Evolutionary conservation across 2,329 filamentous ascomycete genomes (phyloP), one percentile per base, ranked within the genome.

Genomic region (Pyrenophora teres): DNA sequence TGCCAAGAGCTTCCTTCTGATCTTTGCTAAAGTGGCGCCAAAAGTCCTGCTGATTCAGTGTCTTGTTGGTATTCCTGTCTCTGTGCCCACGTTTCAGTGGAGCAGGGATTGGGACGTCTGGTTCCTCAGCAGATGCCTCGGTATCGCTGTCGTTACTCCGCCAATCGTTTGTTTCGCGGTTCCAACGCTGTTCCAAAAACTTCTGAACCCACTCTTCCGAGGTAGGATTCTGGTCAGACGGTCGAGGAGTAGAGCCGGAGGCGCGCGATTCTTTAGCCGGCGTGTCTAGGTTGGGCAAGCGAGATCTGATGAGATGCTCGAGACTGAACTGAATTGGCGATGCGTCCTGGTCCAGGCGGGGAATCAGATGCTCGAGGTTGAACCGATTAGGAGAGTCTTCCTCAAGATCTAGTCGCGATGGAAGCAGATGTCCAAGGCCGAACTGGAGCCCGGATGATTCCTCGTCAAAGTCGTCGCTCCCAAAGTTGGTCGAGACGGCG

Each of bases 161-260:
- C 91, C 91, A 96, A 74, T 91, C 87, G 55, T 84, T 85, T 60
- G 85, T 84, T 70, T 94, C 89, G 27, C 82, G 83, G 61, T 85
- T 82, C 59, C 81, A 81, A 60, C 87, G 84, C 58, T 83, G 83
- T n/a, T 87, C 83, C n/a, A 90, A 86, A 68, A 92, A 90, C 56
- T 90, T 88, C 54, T 89, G 87, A 60, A 94, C 91, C 90, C 90
- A 93, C 77, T 92, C 88, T 72, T 92, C 88, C 46, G 92, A 82
- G 79, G 69, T 85, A 77, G 67, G 85, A 23, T 61, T 64, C 40
- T 55, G 56, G 18, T 60, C 62, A 23, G 57, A 58, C 12, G 65
- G 62, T 16, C 64, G 68, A 27, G 69, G 65, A 6, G 68, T 70
- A 25, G 54, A 50, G 27, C 59, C 62, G 5, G 65, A 57, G 19